A percentile compares a stretch with the other conserved stretches of the same genome.
Evolutionary conservation across 495 filamentous ascomycete genomes (phyloP).

Genomic region (Cercophora sp.): DNA sequence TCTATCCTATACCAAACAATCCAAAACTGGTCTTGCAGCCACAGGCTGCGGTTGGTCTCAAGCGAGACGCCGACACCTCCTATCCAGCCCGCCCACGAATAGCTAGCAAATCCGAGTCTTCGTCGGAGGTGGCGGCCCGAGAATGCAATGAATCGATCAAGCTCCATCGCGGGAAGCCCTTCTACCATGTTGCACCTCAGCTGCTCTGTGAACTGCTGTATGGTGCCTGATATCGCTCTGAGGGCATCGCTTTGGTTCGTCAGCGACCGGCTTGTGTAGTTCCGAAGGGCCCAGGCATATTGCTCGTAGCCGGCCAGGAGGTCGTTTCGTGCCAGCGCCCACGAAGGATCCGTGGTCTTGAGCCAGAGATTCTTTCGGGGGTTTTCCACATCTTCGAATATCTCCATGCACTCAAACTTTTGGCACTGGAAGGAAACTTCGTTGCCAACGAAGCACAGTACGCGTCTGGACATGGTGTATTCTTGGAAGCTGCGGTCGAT

Average conservation of each 20-base stretch:
- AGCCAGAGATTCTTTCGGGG: not conserved
- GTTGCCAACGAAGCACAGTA: constrained; percentile 12
- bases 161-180: constrained; percentile 12
- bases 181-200: constrained; percentile 11
- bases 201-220: constrained; percentile 6
- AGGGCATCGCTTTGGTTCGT: constrained; percentile 11
- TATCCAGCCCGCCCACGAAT: constrained; percentile 18
- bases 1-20: constrained; percentile 18
- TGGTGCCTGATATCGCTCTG: constrained; percentile 12
- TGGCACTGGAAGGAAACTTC: constrained; percentile 14
- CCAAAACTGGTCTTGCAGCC: constrained; percentile 12
- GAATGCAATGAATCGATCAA: constrained; percentile 13
- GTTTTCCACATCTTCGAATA: not conserved
- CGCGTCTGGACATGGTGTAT: constrained; percentile 11
- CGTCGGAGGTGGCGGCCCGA: constrained; percentile 6
- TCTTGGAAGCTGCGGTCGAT: constrained; percentile 17
- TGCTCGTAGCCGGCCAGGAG: too few relatives aligned
- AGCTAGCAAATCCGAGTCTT: constrained; percentile 16
- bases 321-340: too few relatives aligned
- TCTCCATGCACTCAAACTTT: not conserved
- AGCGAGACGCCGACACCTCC: not conserved
- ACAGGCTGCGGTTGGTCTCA: not conserved
- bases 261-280: constrained; percentile 12
- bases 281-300: not conserved
- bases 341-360: not conserved